These are phyloP conservation scores for Isabelozyma pseudorhagii DNA, from an alignment of 805 yeast species.

Conservation along the genomic window DNA sequence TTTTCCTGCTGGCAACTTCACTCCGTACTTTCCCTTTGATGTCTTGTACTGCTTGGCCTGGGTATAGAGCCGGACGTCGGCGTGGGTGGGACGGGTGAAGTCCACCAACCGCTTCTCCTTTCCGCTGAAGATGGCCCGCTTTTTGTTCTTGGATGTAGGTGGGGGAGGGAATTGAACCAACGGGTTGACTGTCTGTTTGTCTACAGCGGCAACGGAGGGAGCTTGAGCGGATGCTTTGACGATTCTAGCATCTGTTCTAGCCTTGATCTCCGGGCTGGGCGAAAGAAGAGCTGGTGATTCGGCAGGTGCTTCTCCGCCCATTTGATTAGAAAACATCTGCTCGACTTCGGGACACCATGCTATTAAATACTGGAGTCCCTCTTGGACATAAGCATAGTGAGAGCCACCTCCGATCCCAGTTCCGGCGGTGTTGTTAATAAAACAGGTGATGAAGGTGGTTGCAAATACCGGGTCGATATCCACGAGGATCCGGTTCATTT, in stretches of 20 bases:
- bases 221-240: conserved; percentile 6
- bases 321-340: conserved; percentile 10
- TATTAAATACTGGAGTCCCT: conserved; percentile 26
- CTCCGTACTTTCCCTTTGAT: conserved; percentile 19
- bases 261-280: conserved; percentile 8
- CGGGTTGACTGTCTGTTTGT: conserved; percentile 21
- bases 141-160: conserved; percentile 18
- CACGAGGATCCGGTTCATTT: conserved; percentile 13
- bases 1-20: conserved; percentile 6
- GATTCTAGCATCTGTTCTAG: conserved; percentile 12
- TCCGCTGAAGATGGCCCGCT: conserved; percentile 21
- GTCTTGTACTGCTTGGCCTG: conserved; percentile 11
- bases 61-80: conserved; percentile 13
- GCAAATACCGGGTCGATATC: conserved; percentile 33
- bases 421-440: conserved; percentile 21
- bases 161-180: conserved; percentile 28
- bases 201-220: not conserved
- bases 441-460: conserved; percentile 26
- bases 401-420: conserved; percentile 25
- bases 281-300: not conserved
- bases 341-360: conserved; percentile 35
- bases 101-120: conserved; percentile 27
- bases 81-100: conserved; percentile 21
- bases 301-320: not conserved
- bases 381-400: conserved; percentile 27